phyloP scores from a whole-genome alignment of 148 eudicot species.

The Cornus suecica region DNA sequence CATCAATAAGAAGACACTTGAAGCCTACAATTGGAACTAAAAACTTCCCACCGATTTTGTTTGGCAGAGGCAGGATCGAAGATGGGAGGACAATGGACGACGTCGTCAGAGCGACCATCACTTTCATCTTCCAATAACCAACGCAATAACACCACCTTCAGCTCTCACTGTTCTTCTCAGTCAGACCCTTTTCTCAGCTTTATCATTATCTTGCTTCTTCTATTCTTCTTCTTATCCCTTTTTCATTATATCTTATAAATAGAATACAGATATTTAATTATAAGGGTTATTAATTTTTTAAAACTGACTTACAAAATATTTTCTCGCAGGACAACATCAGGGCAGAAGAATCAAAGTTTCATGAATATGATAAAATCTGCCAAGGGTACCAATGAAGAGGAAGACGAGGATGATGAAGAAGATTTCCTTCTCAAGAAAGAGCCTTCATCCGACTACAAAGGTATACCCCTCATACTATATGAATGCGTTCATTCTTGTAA shows the following conservation, averaged over 20 bases:
- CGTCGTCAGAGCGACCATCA: conserved; percentile 65
- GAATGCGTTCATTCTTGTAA: not conserved
- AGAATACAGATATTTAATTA: not conserved
- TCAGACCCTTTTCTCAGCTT: conserved; percentile 39
- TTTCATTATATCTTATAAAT: not conserved
- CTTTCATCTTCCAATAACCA: conserved; percentile 65
- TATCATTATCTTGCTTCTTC: not conserved
- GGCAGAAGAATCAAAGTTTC: conserved; percentile 64
- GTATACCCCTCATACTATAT: conserved; percentile 16
- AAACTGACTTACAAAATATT: not conserved
- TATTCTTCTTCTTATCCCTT: not conserved
- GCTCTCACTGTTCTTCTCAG: conserved; percentile 78
- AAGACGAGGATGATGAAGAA: conserved; percentile 76
- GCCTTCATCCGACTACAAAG: conserved; percentile 42
- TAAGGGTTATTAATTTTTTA: not conserved
- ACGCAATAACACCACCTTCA: conserved; percentile 40
- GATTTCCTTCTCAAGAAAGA: conserved; percentile 64
- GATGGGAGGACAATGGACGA: conserved; percentile 47
- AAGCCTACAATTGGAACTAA: not conserved
- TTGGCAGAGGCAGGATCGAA: conserved; percentile 46
- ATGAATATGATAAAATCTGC: conserved; percentile 80
- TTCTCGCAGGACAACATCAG: conserved; percentile 48
- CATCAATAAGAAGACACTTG: not conserved
- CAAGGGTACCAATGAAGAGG: conserved; percentile 57
- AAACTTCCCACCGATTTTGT: not conserved